Evolutionary conservation across 2,329 filamentous ascomycete species (phyloP).

Genomic region (Colletotrichum scovillei): DNA sequence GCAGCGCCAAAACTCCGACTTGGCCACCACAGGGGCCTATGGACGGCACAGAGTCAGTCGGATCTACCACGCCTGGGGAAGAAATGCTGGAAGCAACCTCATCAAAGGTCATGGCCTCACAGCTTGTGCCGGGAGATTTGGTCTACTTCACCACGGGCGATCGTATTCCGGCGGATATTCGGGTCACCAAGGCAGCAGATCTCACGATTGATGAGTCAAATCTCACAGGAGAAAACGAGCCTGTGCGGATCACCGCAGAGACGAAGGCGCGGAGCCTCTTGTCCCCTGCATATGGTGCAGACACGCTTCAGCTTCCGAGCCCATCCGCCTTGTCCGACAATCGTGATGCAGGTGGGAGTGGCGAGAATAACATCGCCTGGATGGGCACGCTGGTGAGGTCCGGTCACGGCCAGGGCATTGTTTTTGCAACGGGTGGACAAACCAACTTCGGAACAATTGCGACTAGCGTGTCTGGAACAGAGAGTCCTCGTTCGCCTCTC

Average conservation of each 20-base stretch:
- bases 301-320: conserved; percentile 46
- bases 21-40: conserved; percentile 64
- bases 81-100: conserved; percentile 78
- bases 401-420: conserved; percentile 93
- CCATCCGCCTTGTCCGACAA: conserved; percentile 64
- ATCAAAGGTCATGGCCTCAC: conserved; percentile 84
- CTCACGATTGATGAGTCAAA: conserved; percentile 97
- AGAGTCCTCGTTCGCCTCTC: conserved; percentile 92
- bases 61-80: conserved; percentile 68
- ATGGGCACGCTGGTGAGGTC: conserved; percentile 98
- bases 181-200: conserved; percentile 90
- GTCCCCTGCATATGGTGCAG: conserved; percentile 44
- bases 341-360: conserved; percentile 75
- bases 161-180: conserved; percentile 94
- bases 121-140: conserved; percentile 91
- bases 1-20: conserved; percentile 49
- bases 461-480: conserved; percentile 91
- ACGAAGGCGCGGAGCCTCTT: conserved; percentile 53
- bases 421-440: conserved; percentile 93
- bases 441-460: conserved; percentile 98
- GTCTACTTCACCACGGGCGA: conserved; percentile 96
- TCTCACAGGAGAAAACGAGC: conserved; percentile 95
- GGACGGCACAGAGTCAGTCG: conserved; percentile 47
- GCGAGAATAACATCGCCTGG: conserved; percentile 92
- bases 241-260: conserved; percentile 81